Conservation (phyloP, 441 rosid genomes). For the Erodium chrysanthum region DNA sequence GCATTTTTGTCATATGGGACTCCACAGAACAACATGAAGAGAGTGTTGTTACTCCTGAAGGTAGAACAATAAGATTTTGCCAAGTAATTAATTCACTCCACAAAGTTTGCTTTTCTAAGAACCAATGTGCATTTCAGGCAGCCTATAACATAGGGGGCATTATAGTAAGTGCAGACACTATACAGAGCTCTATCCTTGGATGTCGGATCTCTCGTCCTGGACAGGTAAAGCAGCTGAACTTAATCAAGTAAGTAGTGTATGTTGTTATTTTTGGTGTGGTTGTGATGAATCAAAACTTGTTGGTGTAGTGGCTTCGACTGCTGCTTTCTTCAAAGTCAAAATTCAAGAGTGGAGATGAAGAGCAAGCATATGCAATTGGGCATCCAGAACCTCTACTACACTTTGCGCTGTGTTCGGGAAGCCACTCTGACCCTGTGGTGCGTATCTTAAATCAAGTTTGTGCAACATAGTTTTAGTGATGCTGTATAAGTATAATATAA, state of each 20-base stretch:
- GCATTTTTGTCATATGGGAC: conserved; percentile 84
- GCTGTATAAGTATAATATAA: too few species aligned
- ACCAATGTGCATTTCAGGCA: conserved; percentile 43
- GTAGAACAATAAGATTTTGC: conserved; percentile 21
- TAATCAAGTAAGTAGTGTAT: too few species aligned
- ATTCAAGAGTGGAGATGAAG: conserved; percentile 61
- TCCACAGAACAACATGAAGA: conserved; percentile 71
- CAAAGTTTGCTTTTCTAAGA: conserved; percentile 20
- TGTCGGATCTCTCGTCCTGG: conserved; percentile 82
- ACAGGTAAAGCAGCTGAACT: conserved; percentile 43
- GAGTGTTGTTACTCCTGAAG: conserved; percentile 62
- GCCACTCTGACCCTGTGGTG: conserved; percentile 94
- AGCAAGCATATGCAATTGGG: conserved; percentile 52
- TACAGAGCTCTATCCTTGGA: conserved; percentile 62
- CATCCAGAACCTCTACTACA: conserved; percentile 61
- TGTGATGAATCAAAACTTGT: too few species aligned
- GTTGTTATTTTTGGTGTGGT: too few species aligned
- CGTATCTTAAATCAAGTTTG: conserved; percentile 9
- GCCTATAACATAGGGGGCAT: conserved; percentile 88
- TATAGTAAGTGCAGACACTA: conserved; percentile 67
- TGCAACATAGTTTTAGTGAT: neutral
- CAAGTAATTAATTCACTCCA: too few species aligned
- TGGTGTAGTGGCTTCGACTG: conserved; percentile 62
- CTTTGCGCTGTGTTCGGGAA: conserved; percentile 78
- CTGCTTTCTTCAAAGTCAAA: conserved; percentile 50